Evolutionary conservation across 495 filamentous ascomycete genomes (phyloP), one percentile per base, ranked within the genome.

Genomic region (Pyronema omphalodes): DNA sequence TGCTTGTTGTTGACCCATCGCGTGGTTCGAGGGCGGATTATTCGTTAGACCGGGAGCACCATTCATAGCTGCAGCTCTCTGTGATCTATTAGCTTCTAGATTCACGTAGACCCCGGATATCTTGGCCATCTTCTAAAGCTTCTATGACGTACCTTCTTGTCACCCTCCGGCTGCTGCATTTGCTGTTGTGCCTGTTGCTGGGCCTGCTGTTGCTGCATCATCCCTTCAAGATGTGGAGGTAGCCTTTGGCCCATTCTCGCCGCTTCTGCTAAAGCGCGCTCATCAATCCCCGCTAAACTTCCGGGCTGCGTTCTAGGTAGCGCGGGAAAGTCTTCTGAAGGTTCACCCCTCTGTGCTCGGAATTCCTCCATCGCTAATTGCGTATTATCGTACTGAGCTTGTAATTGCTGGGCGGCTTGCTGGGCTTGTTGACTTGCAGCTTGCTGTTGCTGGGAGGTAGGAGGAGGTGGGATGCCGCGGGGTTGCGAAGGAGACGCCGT

Each of bases 321-420:
- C 47, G 47, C 47, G 18, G 47, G 47, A 17, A 50, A 50, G 47
- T 50, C 47, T 34, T 50, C 47, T 29, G 23, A 29, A 29, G 23
- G 23, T 29, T 29, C 23, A 1, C 23, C 50, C 5, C 29, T 14
- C 23, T 63, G 53, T 41, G 60, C 60, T 15, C 60, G 60, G 14
- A 63, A 63, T 46, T 63, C 60, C 19, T 63, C 60, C 9, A 63
- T 50, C 23, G 54, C 60, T 43, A 56, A 62, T 34, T 52, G 60
- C 9, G 57, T 57, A 60, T 63, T 63, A 15, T 43, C 12, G 39
- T 43, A n/a, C 39, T 43, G 39, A 29, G 23, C 23, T 29, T 37
- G 45, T 35, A 51, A 44, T n/a, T 51, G 34, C 54, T 55, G 53
- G 12, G 39, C 18, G 8, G 19, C 9, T 29, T 53, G 51, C 19